Percentiles rank a stretch among this genome's conserved stretches.
phyloP scores from a whole-genome alignment of 371 early-diverging fungal species.

The Mucor lusitanicus region DNA sequence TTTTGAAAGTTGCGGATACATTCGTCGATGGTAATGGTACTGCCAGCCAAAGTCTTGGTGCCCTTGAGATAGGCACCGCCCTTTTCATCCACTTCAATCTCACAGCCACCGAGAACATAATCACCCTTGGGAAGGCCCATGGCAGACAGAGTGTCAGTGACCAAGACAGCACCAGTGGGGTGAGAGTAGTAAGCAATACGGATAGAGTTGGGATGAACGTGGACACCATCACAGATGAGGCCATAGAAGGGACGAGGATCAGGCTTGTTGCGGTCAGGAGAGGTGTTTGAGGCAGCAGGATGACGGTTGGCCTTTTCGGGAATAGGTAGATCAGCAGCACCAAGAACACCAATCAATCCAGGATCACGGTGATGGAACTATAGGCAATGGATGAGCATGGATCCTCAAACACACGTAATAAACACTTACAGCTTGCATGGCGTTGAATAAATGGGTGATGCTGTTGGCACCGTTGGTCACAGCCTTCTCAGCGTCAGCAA shows the following conservation, averaged over 20 bases:
- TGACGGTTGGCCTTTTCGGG: slow-evolving; percentile 26
- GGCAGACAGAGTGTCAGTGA: slow-evolving; percentile 80
- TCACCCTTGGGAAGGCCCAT: slow-evolving; percentile 76
- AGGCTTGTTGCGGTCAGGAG: slow-evolving; percentile 34
- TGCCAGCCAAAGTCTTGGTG: slow-evolving; percentile 80
- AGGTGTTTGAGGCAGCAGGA: slow-evolving; percentile 37
- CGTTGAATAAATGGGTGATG: slow-evolving; percentile 85
- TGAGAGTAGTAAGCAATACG: slow-evolving; percentile 80
- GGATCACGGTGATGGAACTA: slow-evolving; percentile 86
- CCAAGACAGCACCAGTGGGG: slow-evolving; percentile 72
- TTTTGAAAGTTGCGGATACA: slow-evolving; percentile 80
- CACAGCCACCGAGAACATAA: slow-evolving; percentile 69
- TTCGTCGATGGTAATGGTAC: slow-evolving; percentile 70
- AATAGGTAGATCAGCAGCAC: slow-evolving; percentile 50
- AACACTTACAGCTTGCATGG: slow-evolving; percentile 70
- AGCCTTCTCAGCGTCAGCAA: slow-evolving; percentile 73
- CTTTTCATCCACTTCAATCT: slow-evolving; percentile 58
- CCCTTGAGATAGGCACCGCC: slow-evolving; percentile 78
- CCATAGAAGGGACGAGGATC: slow-evolving; percentile 76
- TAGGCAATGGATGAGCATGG: neutral
- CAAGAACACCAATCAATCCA: slow-evolving; percentile 75
- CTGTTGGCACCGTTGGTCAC: slow-evolving; percentile 65
- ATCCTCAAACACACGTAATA: neutral
- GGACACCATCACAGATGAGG: slow-evolving; percentile 78
- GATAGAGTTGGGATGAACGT: slow-evolving; percentile 80